A percentile compares a stretch with the other conserved stretches of the same genome.
phyloP scores from a whole-genome alignment of 371 early-diverging fungal genomes.

The Mortierella sp. region DNA sequence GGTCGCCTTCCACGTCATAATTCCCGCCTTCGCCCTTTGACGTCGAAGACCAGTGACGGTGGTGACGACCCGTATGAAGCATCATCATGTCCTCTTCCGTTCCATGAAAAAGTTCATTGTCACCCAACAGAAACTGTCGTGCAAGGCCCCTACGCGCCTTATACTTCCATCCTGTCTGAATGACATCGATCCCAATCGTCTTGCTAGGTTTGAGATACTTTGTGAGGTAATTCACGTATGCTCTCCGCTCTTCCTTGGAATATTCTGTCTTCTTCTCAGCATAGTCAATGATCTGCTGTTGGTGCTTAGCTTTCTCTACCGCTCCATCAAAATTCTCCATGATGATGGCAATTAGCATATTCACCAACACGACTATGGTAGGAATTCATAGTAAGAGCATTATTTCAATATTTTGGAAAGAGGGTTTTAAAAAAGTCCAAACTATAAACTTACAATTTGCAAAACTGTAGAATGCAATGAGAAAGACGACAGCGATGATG shows the following conservation, averaged over 20 bases:
- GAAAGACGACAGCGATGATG: conserved; percentile 65
- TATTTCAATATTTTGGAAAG: not conserved
- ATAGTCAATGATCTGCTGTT: conserved; percentile 65
- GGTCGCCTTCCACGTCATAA: not conserved
- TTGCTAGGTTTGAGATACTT: conserved; percentile 67
- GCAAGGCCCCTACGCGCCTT: conserved; percentile 64
- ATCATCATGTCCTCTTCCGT: conserved; percentile 30
- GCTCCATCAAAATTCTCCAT: conserved; percentile 78
- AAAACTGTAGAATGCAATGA: conserved; percentile 72
- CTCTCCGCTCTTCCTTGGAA: conserved; percentile 43
- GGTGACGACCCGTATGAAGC: conserved; percentile 6
- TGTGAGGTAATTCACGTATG: conserved; percentile 54
- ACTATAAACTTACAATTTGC: conserved; percentile 70
- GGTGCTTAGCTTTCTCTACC: conserved; percentile 67
- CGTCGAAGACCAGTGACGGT: conserved; percentile 18
- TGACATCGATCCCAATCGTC: conserved; percentile 60
- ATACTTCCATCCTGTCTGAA: conserved; percentile 56
- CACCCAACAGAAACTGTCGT: conserved; percentile 63
- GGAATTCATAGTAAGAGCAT: not conserved
- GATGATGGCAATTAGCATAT: conserved; percentile 74
- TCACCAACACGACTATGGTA: conserved; percentile 65
- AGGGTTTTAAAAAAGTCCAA: not conserved
- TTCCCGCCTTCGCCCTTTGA: not conserved
- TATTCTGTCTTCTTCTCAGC: conserved; percentile 43
- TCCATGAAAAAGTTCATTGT: conserved; percentile 37